These are phyloP conservation scores for Panicum hallii DNA, from an alignment of 202 grass and related monocot genomes.

Conservation along the genomic window DNA sequence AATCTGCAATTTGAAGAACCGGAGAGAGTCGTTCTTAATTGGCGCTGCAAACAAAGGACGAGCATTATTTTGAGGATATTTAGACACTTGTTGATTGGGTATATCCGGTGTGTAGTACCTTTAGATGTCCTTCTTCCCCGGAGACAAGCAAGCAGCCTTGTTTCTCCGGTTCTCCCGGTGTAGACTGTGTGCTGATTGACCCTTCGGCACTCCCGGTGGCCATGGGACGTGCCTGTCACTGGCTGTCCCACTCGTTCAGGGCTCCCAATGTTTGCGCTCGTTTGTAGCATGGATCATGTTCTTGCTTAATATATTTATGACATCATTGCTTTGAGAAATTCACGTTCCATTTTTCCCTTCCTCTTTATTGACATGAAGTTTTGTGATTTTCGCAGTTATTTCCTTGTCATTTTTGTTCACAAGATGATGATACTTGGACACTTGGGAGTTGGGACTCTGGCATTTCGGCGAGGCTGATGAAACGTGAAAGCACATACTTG, in stretches of 20 bases:
- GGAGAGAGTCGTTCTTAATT: background rate
- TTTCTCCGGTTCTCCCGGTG: slow-evolving; percentile 19
- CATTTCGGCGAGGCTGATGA: too few relatives aligned
- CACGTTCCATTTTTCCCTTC: background rate
- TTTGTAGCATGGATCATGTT: background rate
- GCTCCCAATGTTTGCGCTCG: background rate
- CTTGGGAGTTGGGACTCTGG: too few relatives aligned
- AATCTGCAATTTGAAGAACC: too few relatives aligned
- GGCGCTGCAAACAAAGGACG: background rate
- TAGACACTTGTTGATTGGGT: background rate
- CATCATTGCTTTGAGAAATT: background rate
- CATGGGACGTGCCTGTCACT: background rate
- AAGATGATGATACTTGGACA: too few relatives aligned
- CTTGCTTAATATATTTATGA: background rate
- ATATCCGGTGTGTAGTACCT: background rate
- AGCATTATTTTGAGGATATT: background rate
- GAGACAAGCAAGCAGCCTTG: background rate
- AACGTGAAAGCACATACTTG: too few relatives aligned
- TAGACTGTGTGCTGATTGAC: background rate
- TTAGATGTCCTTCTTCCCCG: background rate
- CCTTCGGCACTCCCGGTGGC: background rate
- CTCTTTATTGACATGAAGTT: background rate
- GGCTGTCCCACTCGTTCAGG: background rate
- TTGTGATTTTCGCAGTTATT: too few relatives aligned
- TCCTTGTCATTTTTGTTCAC: too few relatives aligned